Evolutionary conservation across 2,329 filamentous ascomycete genomes (phyloP), one percentile per base, ranked within the genome.

Genomic region (Apiospora sp.): DNA sequence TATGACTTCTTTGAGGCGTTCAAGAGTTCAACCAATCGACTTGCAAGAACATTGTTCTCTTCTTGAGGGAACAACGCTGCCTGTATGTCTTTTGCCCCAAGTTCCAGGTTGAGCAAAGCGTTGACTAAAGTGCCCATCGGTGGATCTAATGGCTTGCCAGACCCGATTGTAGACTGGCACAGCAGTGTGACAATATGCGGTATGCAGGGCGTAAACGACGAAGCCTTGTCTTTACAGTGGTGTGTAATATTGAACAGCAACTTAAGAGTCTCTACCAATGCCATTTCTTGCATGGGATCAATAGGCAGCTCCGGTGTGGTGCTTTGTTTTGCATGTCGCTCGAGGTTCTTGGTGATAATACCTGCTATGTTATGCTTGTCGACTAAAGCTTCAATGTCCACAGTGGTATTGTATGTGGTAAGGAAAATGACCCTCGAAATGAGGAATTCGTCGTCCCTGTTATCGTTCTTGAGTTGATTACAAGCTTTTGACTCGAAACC

Each of bases 231-330:
- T 4, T 91, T 90, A 76, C 92, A 92, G 78, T 92, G 91, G 77
- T 95, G 92, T 1, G 93, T 93, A 71, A 98, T 87, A 81, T 98
- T 98, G 86, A 97, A 98, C 70, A 97, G 84, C 54, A 98, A 87
- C 79, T 97, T 98, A 69, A 96, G 85, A 0, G 93, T 96, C 81
- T 98, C 96, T 12, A 87, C 87, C 49, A 98, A 86, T 0, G 95
- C 94, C 90, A 96, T 91, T 73, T 93, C 91, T 75, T 93, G 91
- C 87, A 95, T 93, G 10, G 68, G 4, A 58, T 89, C 84, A 16
- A 75, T 75, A 14, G 78, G 79, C 34, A 79, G 75, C 67, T 82
- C 83, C 67, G 78, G 77, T 27, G 75, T 73, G 24, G 78, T 75
- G 12, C 82, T 71, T 4, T 82, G 76, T 71, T 87, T 89, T 7